Evolutionary conservation across 1,284 basidiomycete species (phyloP).

Genomic region (Amylostereum chailletii): DNA sequence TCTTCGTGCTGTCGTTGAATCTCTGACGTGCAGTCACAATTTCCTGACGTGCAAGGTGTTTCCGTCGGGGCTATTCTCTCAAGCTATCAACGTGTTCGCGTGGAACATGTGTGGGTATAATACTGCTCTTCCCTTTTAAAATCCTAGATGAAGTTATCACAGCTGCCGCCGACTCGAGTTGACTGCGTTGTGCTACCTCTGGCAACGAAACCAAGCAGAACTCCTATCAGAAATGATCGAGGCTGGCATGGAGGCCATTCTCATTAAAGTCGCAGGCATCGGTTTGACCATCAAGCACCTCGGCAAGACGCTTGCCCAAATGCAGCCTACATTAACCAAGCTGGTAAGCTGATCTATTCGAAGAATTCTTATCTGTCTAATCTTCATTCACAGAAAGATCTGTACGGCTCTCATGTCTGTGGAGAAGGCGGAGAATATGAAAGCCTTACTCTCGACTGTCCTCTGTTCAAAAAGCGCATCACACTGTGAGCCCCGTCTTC

Average conservation of each 20-base stretch:
- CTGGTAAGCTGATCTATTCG: slow-evolving; percentile 41
- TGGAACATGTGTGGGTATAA: slow-evolving; percentile 85
- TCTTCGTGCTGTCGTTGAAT: not conserved
- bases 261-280: slow-evolving; percentile 97
- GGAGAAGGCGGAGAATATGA: slow-evolving; percentile 99
- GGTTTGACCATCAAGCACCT: slow-evolving; percentile 78
- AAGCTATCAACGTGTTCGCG: slow-evolving; percentile 93
- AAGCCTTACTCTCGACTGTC: slow-evolving; percentile 85
- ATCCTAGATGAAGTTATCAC: not conserved
- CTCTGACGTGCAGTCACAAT: slow-evolving; percentile 40
- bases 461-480: slow-evolving; percentile 79
- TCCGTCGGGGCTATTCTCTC: slow-evolving; percentile 96
- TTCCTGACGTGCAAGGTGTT: slow-evolving; percentile 83
- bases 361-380: slow-evolving; percentile 4
- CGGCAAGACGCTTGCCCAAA: slow-evolving; percentile 68
- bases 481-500: slow-evolving; percentile 42
- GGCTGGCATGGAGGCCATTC: slow-evolving; percentile 71
- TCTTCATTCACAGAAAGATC: slow-evolving; percentile 46
- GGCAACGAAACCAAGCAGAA: slow-evolving; percentile 86
- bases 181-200: slow-evolving; percentile 83
- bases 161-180: slow-evolving; percentile 80
- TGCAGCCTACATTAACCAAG: slow-evolving; percentile 66
- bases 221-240: slow-evolving; percentile 84
- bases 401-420: slow-evolving; percentile 90
- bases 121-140: not conserved